These are phyloP conservation scores for Trichoderma lentiforme DNA, from an alignment of 2,329 filamentous ascomycete species.

Conservation along the genomic window DNA sequence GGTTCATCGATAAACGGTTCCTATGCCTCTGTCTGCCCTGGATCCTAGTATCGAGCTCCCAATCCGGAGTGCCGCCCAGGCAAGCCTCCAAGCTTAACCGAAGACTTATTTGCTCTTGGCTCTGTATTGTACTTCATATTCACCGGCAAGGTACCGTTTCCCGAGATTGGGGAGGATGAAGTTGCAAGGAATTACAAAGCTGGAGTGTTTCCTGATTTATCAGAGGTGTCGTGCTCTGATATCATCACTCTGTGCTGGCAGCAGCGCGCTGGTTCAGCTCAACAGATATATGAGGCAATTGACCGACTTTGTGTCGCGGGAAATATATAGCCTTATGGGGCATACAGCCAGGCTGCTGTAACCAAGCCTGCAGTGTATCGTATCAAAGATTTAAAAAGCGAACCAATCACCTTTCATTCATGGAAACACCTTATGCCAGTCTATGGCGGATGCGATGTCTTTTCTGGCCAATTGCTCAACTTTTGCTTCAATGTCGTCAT, in stretches of 20 bases:
- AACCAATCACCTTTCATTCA: too few relatives aligned
- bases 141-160: neutral
- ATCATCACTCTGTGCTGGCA: neutral
- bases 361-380: too few relatives aligned
- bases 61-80: neutral
- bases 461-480: too few relatives aligned
- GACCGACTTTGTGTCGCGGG: neutral
- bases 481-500: neutral
- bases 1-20: neutral
- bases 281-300: neutral
- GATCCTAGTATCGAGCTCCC: neutral
- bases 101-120: neutral
- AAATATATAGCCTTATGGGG: neutral
- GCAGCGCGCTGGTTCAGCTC: neutral
- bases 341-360: too few relatives aligned
- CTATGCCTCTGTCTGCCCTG: neutral
- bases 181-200: neutral
- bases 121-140: neutral
- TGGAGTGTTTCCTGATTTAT: neutral
- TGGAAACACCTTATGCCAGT: too few relatives aligned
- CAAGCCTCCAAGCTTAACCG: neutral
- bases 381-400: too few relatives aligned
- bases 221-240: neutral
- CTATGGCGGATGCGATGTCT: too few relatives aligned
- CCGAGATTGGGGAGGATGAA: neutral